Evolutionary conservation across 2,329 filamentous ascomycete species (phyloP), one percentile per base, ranked within the genome.

Genomic region (Annulohypoxylon truncatum): DNA sequence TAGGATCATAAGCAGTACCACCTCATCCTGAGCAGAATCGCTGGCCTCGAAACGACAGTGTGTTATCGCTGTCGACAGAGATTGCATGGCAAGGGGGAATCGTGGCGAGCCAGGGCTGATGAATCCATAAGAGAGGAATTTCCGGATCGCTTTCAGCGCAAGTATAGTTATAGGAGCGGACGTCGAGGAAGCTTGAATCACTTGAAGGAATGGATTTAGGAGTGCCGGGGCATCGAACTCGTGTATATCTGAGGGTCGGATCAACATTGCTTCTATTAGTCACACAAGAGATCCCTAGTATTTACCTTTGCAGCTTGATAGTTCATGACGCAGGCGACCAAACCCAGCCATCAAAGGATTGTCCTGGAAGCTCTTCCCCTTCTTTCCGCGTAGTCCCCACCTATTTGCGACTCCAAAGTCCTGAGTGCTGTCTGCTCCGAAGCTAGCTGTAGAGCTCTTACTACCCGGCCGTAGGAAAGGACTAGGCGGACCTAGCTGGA

Each of bases 31-130:
- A 0, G 94, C 90, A 15, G 93, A 93, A 77, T 99, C 96, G 77
- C 93, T 97, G 24, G 96, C 95, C 79, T 98, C 96, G 75, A 99
- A 99, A 65, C 96, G 91, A 77, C 96, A 99, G 78, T 99, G 95
- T 50, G 96, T 99, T 68, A 99, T 96, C 5, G 96, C 96, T 13
- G 94, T 93, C 13, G 95, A 97, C 26, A 99, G 84, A 3, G 94
- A 89, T 79, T 98, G 96, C 93, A 99, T 97, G 13, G 93, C 96
- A 71, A 96, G 85, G 8, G 92, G 87, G 66, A 98, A 92, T 57
- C 94, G 88, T n/a, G 94, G 95, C 22, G 94, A 97, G 48, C 90
- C 86, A 59, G 89, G 88, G 66, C 90, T 90, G 73, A 99, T 92
- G 74, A 99, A 92, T 64, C 95, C 93, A 79, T 99, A 99, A 4